A percentile compares a stretch with the other conserved stretches of the same genome.
Evolutionary conservation across 2,329 filamentous ascomycete species (phyloP).

Genomic region (Monosporascus sp.): DNA sequence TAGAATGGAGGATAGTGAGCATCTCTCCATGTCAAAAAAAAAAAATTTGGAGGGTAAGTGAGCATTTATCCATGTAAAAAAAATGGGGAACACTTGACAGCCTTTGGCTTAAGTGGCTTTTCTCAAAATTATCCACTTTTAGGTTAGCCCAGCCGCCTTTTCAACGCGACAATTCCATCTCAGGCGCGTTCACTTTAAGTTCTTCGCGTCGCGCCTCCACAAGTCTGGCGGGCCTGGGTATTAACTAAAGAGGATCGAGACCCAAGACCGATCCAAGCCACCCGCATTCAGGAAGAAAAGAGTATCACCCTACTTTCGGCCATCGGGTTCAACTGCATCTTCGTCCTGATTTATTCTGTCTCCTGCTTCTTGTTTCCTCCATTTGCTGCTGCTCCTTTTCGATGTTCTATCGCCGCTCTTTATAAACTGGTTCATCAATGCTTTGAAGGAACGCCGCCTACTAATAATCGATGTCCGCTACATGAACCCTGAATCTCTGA

Average conservation of each 20-base stretch:
- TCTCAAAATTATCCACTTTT: background rate
- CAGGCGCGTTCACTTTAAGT: background rate
- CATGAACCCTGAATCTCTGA: constrained; percentile 14
- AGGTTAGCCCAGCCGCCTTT: background rate
- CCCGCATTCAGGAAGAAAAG: too few species aligned
- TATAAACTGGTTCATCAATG: background rate
- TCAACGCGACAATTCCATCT: background rate
- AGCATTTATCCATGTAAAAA: too few species aligned
- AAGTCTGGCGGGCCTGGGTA: background rate
- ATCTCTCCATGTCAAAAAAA: too few species aligned
- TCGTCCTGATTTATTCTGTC: background rate
- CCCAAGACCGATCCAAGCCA: too few species aligned
- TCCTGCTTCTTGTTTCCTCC: background rate
- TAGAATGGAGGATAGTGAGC: too few species aligned
- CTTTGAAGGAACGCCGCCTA: background rate
- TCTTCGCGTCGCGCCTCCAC: background rate
- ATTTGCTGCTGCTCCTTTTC: background rate
- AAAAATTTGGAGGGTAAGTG: too few species aligned
- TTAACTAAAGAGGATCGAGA: background rate
- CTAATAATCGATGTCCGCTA: constrained; percentile 2
- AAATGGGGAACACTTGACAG: too few species aligned
- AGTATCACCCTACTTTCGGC: too few species aligned
- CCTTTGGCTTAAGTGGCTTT: background rate
- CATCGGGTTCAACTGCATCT: background rate
- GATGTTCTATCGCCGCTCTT: background rate